Evolutionary conservation across 345 rosid species (phyloP).

Genomic region (Gossypium australe): DNA sequence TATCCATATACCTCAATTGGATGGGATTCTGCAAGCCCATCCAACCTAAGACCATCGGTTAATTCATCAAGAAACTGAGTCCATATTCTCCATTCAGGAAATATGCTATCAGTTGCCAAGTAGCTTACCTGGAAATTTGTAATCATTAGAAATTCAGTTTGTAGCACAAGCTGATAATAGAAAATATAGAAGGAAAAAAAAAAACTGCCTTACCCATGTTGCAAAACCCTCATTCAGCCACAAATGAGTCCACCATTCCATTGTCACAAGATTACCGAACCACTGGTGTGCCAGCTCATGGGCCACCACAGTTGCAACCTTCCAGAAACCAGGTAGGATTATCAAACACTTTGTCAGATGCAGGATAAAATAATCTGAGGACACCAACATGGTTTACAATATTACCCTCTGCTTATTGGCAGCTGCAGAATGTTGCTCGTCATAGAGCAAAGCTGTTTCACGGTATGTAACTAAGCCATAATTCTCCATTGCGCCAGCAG

Average conservation of each 20-base stretch:
- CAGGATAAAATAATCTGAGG: background rate
- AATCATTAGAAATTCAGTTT: conserved; percentile 11
- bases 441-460: conserved; percentile 87
- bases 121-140: conserved; percentile 76
- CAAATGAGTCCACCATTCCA: conserved; percentile 99
- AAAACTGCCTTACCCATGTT: conserved; percentile 67
- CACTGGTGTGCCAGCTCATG: conserved; percentile 99
- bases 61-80: conserved; percentile 93
- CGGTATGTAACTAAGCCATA: conserved; percentile 96
- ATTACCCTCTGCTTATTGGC: conserved; percentile 91
- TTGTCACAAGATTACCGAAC: conserved; percentile 99
- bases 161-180: background rate
- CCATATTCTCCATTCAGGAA: conserved; percentile 98
- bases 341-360: background rate
- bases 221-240: conserved; percentile 99
- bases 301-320: conserved; percentile 95
- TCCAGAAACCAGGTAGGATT: conserved; percentile 21
- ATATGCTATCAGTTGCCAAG: conserved; percentile 82
- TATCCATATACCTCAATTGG: conserved; percentile 78
- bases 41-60: conserved; percentile 81
- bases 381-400: background rate
- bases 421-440: conserved; percentile 95
- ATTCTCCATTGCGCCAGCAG: conserved; percentile 99
- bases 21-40: conserved; percentile 94
- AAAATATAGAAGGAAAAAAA: background rate